phyloP scores from a whole-genome alignment of 495 filamentous ascomycete genomes.

The Aspergillus incahuasiensis region DNA sequence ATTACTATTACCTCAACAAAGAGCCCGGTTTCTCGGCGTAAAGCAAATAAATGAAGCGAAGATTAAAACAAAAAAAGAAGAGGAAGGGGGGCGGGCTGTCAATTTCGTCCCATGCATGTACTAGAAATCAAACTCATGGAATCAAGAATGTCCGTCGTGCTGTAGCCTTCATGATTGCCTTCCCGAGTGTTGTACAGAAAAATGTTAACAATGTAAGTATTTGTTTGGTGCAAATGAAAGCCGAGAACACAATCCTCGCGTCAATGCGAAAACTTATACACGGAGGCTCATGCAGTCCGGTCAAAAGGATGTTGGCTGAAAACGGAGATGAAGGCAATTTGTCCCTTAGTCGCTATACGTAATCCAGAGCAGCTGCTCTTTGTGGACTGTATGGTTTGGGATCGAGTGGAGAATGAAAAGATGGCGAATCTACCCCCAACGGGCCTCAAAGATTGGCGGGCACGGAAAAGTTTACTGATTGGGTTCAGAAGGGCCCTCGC shows the following conservation, averaged over 20 bases:
- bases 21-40: not conserved
- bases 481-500: constrained; percentile 10
- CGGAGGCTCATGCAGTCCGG: not conserved
- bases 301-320: not conserved
- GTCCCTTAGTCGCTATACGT: not conserved
- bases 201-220: constrained; percentile 1
- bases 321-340: not conserved
- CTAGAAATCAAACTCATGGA: not conserved
- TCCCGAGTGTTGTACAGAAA: constrained; percentile 5
- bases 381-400: not conserved
- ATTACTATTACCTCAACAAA: constrained; percentile 5
- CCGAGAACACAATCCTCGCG: not conserved
- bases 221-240: not conserved
- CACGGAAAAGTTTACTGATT: not conserved
- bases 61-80: not conserved
- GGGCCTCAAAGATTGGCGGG: not conserved
- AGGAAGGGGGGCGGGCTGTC: not conserved
- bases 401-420: not conserved
- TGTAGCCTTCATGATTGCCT: not conserved
- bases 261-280: not conserved
- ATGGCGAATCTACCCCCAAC: not conserved
- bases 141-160: not conserved
- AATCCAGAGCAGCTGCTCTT: not conserved
- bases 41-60: not conserved
- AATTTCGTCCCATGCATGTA: constrained; percentile 9